Base-by-base conservation (phyloP, 75 land plant species). In the Cunninghamia lanceolata region DNA sequence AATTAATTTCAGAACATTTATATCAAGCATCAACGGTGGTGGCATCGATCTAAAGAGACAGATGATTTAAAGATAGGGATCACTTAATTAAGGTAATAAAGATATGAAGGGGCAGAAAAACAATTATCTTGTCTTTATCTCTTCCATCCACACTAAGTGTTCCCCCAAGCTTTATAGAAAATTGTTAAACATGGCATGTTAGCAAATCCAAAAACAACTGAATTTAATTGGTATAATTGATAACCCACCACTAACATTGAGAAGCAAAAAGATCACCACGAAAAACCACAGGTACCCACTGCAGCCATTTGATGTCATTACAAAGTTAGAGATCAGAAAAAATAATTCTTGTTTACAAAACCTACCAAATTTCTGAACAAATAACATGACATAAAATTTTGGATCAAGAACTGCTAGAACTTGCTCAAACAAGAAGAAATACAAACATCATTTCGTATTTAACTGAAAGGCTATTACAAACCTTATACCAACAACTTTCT, bases 271-370 rank as follows among this genome's bases (percentile, higher is more conserved):
- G 42, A 93, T 43, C 39, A 96, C 87, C 46, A 95, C 94, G 86
- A 94, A 96, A 3, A 89, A 53, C 99, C 99, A 98, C 28, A 98
- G 93, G 79, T 89, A 93, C 88, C 93, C 88, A 86, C 99, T 98
- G 99, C 89, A 91, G 78, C 56, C 56, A 83, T 52, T 77, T 52
- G 25, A 83, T 52, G 50, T 42, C 38, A 45, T 28, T 52, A 34
- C 2, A 25, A 82, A 56, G 42, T 47, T 83, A 35, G 43, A 85
- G 35, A 6, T 47, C 10, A 52, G 47, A 36, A 82, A 83, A 53
- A 52, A 45, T 15, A 50, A 4, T 35, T 46, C 59, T 34, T 47
- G 39, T 36, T 42, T 80, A 73, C 34, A 73, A 73, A 73, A 11
- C 38, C 75, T 73, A 73, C 38, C 34, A 32, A 73, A 35, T 13